A percentile compares a stretch with the other conserved stretches of the same genome.
Conservation (phyloP, 2,329 filamentous ascomycete genomes). For the Mycogone perniciosa region DNA sequence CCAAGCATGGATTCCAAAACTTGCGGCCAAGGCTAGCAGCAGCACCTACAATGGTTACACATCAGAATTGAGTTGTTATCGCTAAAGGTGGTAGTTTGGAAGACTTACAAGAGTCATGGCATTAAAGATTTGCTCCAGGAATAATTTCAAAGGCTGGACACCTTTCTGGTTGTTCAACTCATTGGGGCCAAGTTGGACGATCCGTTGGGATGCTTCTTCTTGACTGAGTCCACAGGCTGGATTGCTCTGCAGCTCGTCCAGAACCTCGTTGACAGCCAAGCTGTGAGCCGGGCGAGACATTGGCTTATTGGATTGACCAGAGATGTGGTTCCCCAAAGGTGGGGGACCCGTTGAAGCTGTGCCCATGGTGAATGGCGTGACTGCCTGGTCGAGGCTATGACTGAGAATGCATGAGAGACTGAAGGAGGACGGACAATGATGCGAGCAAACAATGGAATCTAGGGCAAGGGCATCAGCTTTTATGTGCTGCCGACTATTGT, state of each 20-base stretch:
- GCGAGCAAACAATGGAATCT: too few species aligned
- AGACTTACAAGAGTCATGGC: slow-evolving; percentile 46
- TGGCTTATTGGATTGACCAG: slow-evolving; percentile 28
- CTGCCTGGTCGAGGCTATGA: background rate
- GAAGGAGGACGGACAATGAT: too few species aligned
- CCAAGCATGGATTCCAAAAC: slow-evolving; percentile 44
- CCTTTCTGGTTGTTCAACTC: slow-evolving; percentile 42
- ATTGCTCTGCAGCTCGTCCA: slow-evolving; percentile 47
- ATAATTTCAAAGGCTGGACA: slow-evolving; percentile 51
- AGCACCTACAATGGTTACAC: slow-evolving; percentile 31
- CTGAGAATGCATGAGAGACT: background rate
- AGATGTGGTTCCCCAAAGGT: slow-evolving; percentile 20
- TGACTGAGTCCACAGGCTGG: slow-evolving; percentile 47
- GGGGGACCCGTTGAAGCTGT: background rate
- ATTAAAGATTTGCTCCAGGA: slow-evolving; percentile 51
- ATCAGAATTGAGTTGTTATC: background rate
- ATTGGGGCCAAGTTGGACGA: slow-evolving; percentile 52
- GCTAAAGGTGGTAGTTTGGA: rapidly evolving
- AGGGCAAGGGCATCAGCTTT: too few species aligned
- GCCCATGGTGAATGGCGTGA: background rate
- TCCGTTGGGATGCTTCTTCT: slow-evolving; percentile 43
- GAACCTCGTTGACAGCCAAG: slow-evolving; percentile 41
- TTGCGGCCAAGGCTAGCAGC: slow-evolving; percentile 52
- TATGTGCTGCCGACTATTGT: too few species aligned
- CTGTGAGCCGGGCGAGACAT: slow-evolving; percentile 53